Percentiles rank a stretch among this genome's conserved stretches.
phyloP scores from a whole-genome alignment of 495 filamentous ascomycete species.

The Aspergillus bertholletiae region DNA sequence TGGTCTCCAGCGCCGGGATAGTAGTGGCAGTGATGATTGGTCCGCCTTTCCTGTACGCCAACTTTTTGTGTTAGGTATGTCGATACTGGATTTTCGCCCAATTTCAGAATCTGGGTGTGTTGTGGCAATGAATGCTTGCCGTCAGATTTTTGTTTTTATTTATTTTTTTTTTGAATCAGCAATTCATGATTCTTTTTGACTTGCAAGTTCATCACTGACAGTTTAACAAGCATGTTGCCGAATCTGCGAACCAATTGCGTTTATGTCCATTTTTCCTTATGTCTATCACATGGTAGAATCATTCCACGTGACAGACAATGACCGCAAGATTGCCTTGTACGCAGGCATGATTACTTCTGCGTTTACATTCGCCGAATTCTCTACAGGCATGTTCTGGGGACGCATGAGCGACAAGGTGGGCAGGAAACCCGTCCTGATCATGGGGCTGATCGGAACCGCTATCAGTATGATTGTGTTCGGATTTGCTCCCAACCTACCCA shows the following conservation, averaged over 20 bases:
- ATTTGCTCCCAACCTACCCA: constrained; percentile 77
- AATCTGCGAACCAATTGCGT: constrained; percentile 97
- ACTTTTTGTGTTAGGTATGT: constrained; percentile 68
- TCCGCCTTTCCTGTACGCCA: constrained; percentile 55
- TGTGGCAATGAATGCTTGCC: background rate
- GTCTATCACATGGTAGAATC: constrained; percentile 97
- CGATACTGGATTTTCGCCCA: constrained; percentile 10
- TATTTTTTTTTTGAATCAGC: background rate
- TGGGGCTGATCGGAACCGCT: constrained; percentile 82
- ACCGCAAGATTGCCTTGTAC: constrained; percentile 82
- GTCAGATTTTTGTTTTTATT: background rate
- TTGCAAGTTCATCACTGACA: constrained; percentile 33
- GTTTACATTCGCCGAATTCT: constrained; percentile 94
- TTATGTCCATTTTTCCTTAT: constrained; percentile 99
- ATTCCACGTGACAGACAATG: constrained; percentile 77
- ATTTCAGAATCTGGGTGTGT: background rate
- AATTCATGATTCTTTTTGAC: background rate
- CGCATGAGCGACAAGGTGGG: constrained; percentile 88
- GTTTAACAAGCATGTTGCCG: constrained; percentile 70
- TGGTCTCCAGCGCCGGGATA: constrained; percentile 35
- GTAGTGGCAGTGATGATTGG: constrained; percentile 31
- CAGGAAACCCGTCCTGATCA: constrained; percentile 87
- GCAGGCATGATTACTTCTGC: constrained; percentile 95
- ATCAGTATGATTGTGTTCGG: constrained; percentile 93
- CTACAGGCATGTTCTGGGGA: constrained; percentile 87